Evolutionary conservation across 192 early-diverging fungal species (phyloP).

Genomic region (Paraglomus brasilianum): DNA sequence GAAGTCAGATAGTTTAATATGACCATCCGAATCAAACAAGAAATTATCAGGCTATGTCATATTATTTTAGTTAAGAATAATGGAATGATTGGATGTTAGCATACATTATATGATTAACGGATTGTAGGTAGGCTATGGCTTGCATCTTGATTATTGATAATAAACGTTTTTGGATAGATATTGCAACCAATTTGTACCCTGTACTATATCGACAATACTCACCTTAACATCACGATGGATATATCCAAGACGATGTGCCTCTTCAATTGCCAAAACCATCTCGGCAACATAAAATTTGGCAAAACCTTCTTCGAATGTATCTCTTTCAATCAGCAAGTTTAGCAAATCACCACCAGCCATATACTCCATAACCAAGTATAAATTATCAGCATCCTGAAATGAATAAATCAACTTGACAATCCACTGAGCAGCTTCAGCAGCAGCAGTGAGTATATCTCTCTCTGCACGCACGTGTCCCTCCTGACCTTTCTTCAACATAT

Average conservation of each 20-base stretch:
- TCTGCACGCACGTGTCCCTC: slow-evolving; percentile 72
- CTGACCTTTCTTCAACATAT: slow-evolving; percentile 71
- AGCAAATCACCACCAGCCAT: slow-evolving; percentile 93
- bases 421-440: slow-evolving; percentile 62
- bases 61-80: slow-evolving; percentile 60
- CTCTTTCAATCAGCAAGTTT: slow-evolving; percentile 89
- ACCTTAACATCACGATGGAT: slow-evolving; percentile 68
- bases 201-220: background rate
- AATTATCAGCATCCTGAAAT: slow-evolving; percentile 85
- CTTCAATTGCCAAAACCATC: slow-evolving; percentile 77
- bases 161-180: no score
- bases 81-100: slow-evolving; percentile 60
- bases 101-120: slow-evolving; percentile 66
- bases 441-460: slow-evolving; percentile 67
- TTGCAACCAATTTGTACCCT: background rate
- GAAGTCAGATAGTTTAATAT: slow-evolving; percentile 70
- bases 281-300: slow-evolving; percentile 89
- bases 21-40: slow-evolving; percentile 62
- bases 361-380: slow-evolving; percentile 98
- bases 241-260: slow-evolving; percentile 76
- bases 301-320: slow-evolving; percentile 69
- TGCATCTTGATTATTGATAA: no score
- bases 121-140: no score
- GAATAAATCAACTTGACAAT: slow-evolving; percentile 89
- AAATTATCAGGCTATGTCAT: slow-evolving; percentile 66